Conservation (phyloP, 345 rosid genomes). For the Populus tremula region DNA sequence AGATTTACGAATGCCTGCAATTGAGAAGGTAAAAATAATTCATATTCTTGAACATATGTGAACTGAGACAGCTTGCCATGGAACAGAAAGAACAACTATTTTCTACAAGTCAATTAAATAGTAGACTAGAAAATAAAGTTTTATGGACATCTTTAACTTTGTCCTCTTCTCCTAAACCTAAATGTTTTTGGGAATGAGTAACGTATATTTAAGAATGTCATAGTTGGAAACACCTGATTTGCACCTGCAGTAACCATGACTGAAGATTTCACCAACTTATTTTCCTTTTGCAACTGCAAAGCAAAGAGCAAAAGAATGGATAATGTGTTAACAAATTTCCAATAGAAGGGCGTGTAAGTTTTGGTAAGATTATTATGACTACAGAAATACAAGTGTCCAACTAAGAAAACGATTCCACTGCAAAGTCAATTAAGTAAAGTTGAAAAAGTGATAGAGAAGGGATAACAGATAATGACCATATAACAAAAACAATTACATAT, state of each 20-base stretch:
- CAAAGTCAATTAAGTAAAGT: neutral
- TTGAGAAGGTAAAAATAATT: slow-evolving; percentile 8
- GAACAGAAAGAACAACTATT: slow-evolving; percentile 1
- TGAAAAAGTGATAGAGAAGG: neutral
- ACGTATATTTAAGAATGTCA: neutral
- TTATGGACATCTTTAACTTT: neutral
- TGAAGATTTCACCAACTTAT: slow-evolving; percentile 63
- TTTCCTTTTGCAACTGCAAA: slow-evolving; percentile 63
- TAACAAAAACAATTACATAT: neutral
- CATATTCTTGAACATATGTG: neutral
- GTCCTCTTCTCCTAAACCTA: neutral
- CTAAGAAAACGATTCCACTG: neutral
- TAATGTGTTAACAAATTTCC: neutral
- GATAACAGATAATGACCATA: neutral
- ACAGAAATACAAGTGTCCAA: neutral
- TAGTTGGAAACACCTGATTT: slow-evolving; percentile 62
- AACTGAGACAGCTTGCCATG: slow-evolving; percentile 1
- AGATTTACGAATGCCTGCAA: slow-evolving; percentile 90
- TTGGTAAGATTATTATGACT: neutral
- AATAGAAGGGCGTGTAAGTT: neutral
- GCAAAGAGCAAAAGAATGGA: slow-evolving; percentile 11
- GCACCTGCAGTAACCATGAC: slow-evolving; percentile 99
- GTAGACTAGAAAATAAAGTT: neutral
- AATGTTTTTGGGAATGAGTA: slow-evolving; percentile 5
- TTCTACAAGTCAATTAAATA: neutral